Base-by-base conservation (phyloP, 352 stramenopile species). In the Phytophthora constricta region DNA sequence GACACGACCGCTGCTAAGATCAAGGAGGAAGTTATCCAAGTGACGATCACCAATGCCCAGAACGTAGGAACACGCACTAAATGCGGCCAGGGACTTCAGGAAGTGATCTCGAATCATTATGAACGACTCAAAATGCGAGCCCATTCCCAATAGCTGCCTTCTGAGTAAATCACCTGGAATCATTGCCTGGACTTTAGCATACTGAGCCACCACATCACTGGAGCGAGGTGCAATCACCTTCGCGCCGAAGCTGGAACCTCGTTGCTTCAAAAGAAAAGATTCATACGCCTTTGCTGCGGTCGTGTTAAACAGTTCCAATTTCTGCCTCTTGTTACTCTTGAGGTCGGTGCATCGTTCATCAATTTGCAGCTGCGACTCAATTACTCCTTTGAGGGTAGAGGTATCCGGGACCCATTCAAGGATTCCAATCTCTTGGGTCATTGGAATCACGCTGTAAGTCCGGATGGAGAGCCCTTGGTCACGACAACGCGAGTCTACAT, bases 21-120 rank as follows among this genome's bases (percentile, higher is more conserved):
- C 87, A 1, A 98, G 75, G 9, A 98, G 62, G 54, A 97, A 97
- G 56, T 98, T 98, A 56, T 97, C 92, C 49, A 98, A 50, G 49
- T 98, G 92, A 7, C 92, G 83, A 74, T 98, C 92, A 14, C 92
- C 92, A 48, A 98, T 97, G 20, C 92, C 92, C 3, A 97, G 48
- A 16, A 98, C 71, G 72, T 98, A 97, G 9, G 85, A 89, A 46
- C 82, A 96, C 13, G 91, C 80, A 62, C 76, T 97, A 42, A 97
- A 93, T 17, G 91, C 84, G 5, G 89, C 90, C 9, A 97, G 60
- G 13, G 89, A 96, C 56, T 78, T 84, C 2, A 87, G 70, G 57
- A 97, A 97, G n/a, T 91, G 77, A 58, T 88, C 82, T 43, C 92
- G 87, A 61, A 97, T 77, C 16, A 80, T 68, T 33, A 98, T 65